phyloP scores from a whole-genome alignment of 306 rosid species.

The Pyrus bretschneideri region DNA sequence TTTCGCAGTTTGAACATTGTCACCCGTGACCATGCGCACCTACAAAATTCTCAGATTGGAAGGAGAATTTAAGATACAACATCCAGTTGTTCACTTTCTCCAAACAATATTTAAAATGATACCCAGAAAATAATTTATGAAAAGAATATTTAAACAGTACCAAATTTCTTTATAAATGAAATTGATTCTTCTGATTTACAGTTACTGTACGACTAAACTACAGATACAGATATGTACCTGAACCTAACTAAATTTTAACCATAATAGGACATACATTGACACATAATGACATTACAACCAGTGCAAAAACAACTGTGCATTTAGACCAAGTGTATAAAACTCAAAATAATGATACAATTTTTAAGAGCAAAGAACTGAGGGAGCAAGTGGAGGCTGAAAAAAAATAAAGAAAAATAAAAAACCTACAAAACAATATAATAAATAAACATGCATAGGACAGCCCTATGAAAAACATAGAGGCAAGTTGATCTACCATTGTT shows the following conservation, averaged over 20 bases:
- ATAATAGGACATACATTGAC: background rate
- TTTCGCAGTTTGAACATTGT: conserved; percentile 83
- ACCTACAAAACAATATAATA: background rate
- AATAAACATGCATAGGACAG: background rate
- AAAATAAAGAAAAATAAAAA: background rate
- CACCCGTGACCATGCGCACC: conserved; percentile 97
- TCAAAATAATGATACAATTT: background rate
- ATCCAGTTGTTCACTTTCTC: background rate
- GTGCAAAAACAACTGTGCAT: background rate
- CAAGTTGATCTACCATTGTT: background rate
- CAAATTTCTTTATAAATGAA: background rate
- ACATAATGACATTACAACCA: background rate
- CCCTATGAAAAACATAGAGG: background rate
- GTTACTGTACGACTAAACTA: background rate
- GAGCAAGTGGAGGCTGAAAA: background rate
- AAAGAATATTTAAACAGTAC: background rate
- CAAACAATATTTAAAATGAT: background rate
- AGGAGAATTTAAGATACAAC: background rate
- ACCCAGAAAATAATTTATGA: background rate
- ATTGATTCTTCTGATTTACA: background rate
- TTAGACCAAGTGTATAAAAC: background rate
- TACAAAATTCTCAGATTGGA: conserved; percentile 8
- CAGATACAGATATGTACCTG: background rate
- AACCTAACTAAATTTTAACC: background rate
- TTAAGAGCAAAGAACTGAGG: background rate